A percentile compares a stretch with the other conserved stretches of the same genome.
Evolutionary conservation across 2,329 filamentous ascomycete species (phyloP).

Genomic region (Verticillium zaregamsianum): DNA sequence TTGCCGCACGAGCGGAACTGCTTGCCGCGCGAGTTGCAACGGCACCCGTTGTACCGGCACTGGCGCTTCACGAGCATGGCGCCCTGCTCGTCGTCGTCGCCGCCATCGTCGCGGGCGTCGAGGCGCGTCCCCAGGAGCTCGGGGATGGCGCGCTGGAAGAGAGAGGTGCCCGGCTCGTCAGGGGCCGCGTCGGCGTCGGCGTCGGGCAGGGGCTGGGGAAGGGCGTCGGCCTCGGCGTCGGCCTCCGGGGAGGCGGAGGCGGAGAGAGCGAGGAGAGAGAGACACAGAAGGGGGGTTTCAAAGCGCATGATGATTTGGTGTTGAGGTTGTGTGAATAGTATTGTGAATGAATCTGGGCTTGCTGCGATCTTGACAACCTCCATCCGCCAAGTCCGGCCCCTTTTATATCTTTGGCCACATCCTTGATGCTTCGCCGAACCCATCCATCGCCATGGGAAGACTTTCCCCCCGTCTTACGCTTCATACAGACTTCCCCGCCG

Average conservation of each 20-base stretch:
- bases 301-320: neutral
- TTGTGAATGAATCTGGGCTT: neutral
- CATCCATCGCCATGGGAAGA: neutral
- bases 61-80: neutral
- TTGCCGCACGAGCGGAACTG: conserved; percentile 19
- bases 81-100: neutral
- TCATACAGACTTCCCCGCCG: neutral
- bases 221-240: neutral
- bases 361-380: neutral
- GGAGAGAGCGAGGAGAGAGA: neutral
- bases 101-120: neutral
- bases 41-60: conserved; percentile 16
- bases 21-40: conserved; percentile 16
- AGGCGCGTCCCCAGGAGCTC: neutral
- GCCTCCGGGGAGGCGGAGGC: neutral
- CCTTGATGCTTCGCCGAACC: neutral
- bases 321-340: neutral
- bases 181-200: neutral
- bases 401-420: neutral
- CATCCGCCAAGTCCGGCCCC: neutral
- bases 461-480: neutral
- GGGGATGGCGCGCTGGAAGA: neutral
- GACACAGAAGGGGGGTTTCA: neutral
- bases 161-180: neutral
- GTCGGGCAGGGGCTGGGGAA: neutral